Conservation (phyloP, 2,329 filamentous ascomycete genomes). For the Lasiodiplodia sp. region DNA sequence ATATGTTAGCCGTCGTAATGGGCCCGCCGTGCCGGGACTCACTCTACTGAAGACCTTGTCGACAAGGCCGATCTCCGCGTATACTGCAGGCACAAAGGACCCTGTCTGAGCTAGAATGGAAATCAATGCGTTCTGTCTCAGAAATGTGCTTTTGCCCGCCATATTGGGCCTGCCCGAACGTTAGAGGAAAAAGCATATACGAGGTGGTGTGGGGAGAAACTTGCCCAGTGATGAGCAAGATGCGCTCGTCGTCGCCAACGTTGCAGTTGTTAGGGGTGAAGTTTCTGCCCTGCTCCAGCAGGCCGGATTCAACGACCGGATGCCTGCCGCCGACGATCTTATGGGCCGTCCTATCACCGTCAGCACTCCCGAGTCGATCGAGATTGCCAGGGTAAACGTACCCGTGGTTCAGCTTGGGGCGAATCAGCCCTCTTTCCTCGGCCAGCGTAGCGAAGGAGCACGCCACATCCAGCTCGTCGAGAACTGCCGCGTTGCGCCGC, state of each 20-base stretch:
- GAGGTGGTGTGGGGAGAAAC: conserved; percentile 7
- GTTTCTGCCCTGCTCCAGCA: conserved; percentile 77
- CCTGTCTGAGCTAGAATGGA: conserved; percentile 92
- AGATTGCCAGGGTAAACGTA: conserved; percentile 8
- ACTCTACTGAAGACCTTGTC: conserved; percentile 90
- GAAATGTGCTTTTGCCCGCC: conserved; percentile 95
- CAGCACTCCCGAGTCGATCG: not conserved
- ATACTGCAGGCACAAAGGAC: conserved; percentile 87
- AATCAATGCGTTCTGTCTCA: conserved; percentile 94
- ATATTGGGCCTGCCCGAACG: conserved; percentile 74
- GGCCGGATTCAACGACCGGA: conserved; percentile 86
- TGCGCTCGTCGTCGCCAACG: conserved; percentile 77
- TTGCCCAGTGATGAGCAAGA: conserved; percentile 70
- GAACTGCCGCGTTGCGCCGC: conserved; percentile 85
- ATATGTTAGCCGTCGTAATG: not conserved
- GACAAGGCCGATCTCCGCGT: conserved; percentile 87
- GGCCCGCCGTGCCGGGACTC: not conserved
- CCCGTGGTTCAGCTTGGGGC: conserved; percentile 69
- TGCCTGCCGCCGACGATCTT: conserved; percentile 87
- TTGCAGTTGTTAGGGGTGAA: conserved; percentile 90
- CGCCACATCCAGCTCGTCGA: conserved; percentile 92
- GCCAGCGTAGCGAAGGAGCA: conserved; percentile 86
- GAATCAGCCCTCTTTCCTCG: conserved; percentile 72
- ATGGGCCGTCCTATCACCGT: conserved; percentile 59
- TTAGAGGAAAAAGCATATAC: conserved; percentile 25